Base-by-base conservation (phyloP, 805 yeast species). In the Candida ponderosae region DNA sequence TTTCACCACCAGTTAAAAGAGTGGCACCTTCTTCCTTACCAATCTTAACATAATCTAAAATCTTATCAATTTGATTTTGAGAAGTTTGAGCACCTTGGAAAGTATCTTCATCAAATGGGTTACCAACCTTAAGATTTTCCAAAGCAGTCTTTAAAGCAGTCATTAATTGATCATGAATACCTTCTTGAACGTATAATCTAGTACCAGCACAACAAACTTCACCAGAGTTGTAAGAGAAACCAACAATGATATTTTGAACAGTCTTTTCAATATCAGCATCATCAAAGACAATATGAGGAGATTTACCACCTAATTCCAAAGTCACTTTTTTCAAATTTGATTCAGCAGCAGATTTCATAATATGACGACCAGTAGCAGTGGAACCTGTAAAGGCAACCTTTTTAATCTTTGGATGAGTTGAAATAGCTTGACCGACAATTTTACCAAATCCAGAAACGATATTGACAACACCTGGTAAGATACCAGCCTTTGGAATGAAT, bases 301-400 rank as follows among this genome's bases (percentile, higher is more conserved):
- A 85, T 62, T 86, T 86, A 60, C 95, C 95, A 56, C 95, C 95
- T 51, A 84, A 72, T 64, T 85, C 95, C 53, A 85, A 70, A 36
- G 90, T 78, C 37, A 81, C 81, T 62, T 84, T 85, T 69, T 85
- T 85, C 60, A 85, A 70, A 38, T 84, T 74, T 32, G 83, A 65
- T 43, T 74, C 74, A 40, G 88, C 86, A 50, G 87, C 85, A 44
- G 71, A 65, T 46, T 69, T 70, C 77, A 81, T 80, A 53, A 85
- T 83, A 48, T 70, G 71, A 59, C 81, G 76, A 54, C 89, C 89
- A 44, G 87, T 80, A 33, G 81, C 87, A 38, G 96, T 89, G 29
- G 96, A 88, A 49, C 97, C 97, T 40, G 97, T 89, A 67, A 89
- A 89, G 11, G 96, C 95, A 56, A 89, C 72, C 72, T 89, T 89